A percentile compares a stretch with the other conserved stretches of the same genome.
phyloP scores from a whole-genome alignment of 805 yeast species.

The Saturnispora kantuleensis region DNA sequence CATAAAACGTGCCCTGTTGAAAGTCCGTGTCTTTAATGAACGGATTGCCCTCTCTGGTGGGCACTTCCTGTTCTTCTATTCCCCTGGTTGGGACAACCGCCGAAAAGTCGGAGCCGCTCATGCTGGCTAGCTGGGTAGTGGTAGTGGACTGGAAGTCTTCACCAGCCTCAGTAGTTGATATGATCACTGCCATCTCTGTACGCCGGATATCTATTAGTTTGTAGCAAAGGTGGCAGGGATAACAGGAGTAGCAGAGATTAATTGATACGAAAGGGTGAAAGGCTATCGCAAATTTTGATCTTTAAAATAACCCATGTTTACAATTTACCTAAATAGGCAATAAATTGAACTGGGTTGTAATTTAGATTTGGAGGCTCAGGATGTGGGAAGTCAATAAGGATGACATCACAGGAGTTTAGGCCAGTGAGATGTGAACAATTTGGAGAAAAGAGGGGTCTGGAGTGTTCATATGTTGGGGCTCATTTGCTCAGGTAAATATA shows the following conservation, averaged over 20 bases:
- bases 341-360: background rate
- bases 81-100: background rate
- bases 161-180: no score
- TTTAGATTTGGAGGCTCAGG: no score
- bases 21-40: conserved; percentile 15
- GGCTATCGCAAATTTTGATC: background rate
- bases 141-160: no score
- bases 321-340: conserved; percentile 8
- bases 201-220: background rate
- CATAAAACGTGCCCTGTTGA: conserved; percentile 22
- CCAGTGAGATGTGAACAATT: no score
- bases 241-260: background rate
- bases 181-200: background rate
- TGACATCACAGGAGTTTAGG: background rate
- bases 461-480: no score
- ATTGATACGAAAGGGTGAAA: background rate
- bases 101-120: background rate
- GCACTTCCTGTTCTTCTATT: conserved; percentile 2
- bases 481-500: no score
- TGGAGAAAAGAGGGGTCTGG: no score
- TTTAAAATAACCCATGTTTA: conserved; percentile 4
- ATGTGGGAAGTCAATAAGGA: no score
- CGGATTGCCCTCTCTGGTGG: conserved; percentile 15
- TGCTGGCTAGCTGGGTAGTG: no score
- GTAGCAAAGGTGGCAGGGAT: background rate